Evolutionary conservation across 2,329 filamentous ascomycete species (phyloP), one percentile per base, ranked within the genome.

Genomic region (Curvularia eragrostidis): DNA sequence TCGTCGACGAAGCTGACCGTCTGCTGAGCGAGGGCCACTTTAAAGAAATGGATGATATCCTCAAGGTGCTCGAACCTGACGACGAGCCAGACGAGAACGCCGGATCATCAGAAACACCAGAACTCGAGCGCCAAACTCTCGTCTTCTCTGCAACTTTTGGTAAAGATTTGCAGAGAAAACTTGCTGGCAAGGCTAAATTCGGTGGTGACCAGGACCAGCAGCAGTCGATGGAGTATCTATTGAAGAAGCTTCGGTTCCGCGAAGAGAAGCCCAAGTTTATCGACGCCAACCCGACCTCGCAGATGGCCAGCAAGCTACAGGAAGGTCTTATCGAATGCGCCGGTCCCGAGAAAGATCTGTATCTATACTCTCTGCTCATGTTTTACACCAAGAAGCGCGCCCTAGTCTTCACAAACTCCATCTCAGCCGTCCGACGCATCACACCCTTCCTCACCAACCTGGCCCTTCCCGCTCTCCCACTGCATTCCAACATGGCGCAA

Each of bases 131-230:
- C 39, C 95, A 99, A 73, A 98, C 93, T 0, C 84, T 99, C 0
- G 92, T 99, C 19, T 99, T 99, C 77, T 98, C 95, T 0, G 95
- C 95, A 0, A 99, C 95, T 0, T 97, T 99, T 76, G 91, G 96
- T 73, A 94, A 93, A 71, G 89, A 89, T 0, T 80, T 99, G 28
- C 94, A 98, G 74, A 91, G 94, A 67, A 98, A 97, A 75, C 84
- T 99, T 12, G 87, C 91, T 1, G 90, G 91, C 24, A 75, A 75
- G 50, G 62, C 57, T 15, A 96, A 85, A 55, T 85, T 81, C 63
- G 79, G 78, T 34, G 79, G 77, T 42, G 85, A 89, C 28, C 41
- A 43, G 41, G 86, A 83, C 67, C 86, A 91, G 55, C 87, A 89
- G 61, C 88, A 96, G 68, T 94, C 91, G 0, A 91, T 98, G 87